phyloP scores from a whole-genome alignment of 768 basidiomycete species.

The Tricholoma saponaceum region DNA sequence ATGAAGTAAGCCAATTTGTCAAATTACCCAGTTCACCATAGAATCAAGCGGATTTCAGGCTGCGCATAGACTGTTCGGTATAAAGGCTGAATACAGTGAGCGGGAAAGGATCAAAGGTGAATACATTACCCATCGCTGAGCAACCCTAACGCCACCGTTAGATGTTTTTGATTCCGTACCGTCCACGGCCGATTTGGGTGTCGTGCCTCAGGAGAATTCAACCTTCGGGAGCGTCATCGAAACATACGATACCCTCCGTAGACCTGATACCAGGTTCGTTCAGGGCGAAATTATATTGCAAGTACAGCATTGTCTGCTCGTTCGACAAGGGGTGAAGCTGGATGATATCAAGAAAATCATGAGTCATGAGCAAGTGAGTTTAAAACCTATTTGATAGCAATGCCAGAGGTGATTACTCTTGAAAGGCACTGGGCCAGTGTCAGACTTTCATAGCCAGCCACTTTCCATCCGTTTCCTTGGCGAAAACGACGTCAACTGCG shows the following conservation, averaged over 20 bases:
- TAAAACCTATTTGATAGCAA: background rate
- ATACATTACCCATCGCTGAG: background rate
- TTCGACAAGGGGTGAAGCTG: constrained; percentile 51
- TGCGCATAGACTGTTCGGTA: constrained; percentile 34
- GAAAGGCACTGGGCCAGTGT: constrained; percentile 80
- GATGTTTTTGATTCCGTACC: constrained; percentile 58
- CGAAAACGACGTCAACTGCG: constrained; percentile 70
- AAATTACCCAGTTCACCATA: background rate
- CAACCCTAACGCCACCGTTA: constrained; percentile 21
- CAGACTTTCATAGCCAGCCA: constrained; percentile 49
- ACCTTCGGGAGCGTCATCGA: constrained; percentile 72
- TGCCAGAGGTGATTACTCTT: background rate
- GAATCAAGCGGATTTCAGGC: constrained; percentile 26
- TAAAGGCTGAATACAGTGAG: constrained; percentile 28
- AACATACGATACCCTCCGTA: constrained; percentile 63
- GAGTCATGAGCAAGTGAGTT: constrained; percentile 78
- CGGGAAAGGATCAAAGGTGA: constrained; percentile 31
- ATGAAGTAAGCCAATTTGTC: constrained; percentile 33
- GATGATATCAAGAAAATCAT: constrained; percentile 54
- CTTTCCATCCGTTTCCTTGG: constrained; percentile 47
- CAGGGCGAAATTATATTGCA: constrained; percentile 55
- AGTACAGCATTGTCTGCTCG: constrained; percentile 68
- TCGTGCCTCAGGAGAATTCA: constrained; percentile 82
- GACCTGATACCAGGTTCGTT: constrained; percentile 45
- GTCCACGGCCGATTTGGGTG: constrained; percentile 40